phyloP scores from a whole-genome alignment of 352 stramenopile genomes.

The Globisporangium cylindrosporum region DNA sequence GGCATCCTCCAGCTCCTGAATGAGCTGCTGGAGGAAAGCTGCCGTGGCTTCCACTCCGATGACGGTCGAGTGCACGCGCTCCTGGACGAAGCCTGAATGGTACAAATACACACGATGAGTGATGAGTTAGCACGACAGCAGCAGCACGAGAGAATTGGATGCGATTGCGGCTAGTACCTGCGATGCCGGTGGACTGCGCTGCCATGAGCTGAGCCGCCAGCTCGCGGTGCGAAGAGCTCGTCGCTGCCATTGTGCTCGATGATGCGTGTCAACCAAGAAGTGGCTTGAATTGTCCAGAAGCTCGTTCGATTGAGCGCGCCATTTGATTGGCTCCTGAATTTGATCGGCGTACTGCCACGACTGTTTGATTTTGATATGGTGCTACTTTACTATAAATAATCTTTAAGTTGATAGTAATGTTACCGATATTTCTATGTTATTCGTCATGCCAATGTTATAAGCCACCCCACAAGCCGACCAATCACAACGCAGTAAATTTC shows the following conservation, averaged over 20 bases:
- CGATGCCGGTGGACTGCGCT: slow-evolving; percentile 27
- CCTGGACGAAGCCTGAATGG: slow-evolving; percentile 54
- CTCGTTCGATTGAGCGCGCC: neutral
- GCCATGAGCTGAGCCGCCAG: slow-evolving; percentile 31
- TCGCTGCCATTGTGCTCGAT: slow-evolving; percentile 3
- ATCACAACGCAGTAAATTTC: too few species aligned
- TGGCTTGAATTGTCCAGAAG: neutral
- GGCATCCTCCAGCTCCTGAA: slow-evolving; percentile 61
- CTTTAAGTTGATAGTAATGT: too few species aligned
- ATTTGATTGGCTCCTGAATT: neutral
- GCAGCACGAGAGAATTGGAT: neutral
- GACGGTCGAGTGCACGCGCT: slow-evolving; percentile 71
- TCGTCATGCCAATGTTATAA: neutral
- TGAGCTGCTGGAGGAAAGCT: slow-evolving; percentile 61
- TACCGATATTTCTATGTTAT: slow-evolving; percentile 4
- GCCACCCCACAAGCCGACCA: neutral
- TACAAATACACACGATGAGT: neutral
- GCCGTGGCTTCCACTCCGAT: slow-evolving; percentile 55
- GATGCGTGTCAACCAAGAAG: slow-evolving; percentile 6
- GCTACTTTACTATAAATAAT: too few species aligned
- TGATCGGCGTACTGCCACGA: too few species aligned
- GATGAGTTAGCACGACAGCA: neutral
- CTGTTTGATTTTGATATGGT: too few species aligned
- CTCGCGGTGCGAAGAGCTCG: slow-evolving; percentile 9
- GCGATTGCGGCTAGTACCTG: slow-evolving; percentile 15